Evolutionary conservation across 2,329 filamentous ascomycete genomes (phyloP).

Genomic region (Alternaria infectoria): DNA sequence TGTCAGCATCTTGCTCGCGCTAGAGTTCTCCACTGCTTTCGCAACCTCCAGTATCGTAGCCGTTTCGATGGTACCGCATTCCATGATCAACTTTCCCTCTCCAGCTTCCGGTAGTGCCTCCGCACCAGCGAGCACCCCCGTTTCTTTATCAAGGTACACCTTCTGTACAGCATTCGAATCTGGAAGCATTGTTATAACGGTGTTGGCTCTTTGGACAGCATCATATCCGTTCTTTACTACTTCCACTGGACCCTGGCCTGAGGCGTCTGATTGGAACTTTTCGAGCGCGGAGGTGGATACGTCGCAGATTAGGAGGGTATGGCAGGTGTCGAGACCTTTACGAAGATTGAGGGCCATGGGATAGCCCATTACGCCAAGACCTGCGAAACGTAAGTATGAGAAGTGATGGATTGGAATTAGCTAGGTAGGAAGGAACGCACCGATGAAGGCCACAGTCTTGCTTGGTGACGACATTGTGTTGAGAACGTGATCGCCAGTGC

Average conservation of each 20-base stretch:
- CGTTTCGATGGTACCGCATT: constrained; percentile 96
- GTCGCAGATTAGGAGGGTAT: constrained; percentile 49
- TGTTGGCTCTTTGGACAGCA: constrained; percentile 48
- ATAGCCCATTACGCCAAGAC: constrained; percentile 53
- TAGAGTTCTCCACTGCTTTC: constrained; percentile 62
- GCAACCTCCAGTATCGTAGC: constrained; percentile 80
- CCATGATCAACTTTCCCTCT: constrained; percentile 79
- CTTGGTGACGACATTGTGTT: constrained; percentile 23
- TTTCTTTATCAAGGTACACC: constrained; percentile 51
- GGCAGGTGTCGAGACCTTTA: constrained; percentile 38
- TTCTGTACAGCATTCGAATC: constrained; percentile 44
- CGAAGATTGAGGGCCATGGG: constrained; percentile 52
- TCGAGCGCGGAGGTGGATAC: constrained; percentile 47
- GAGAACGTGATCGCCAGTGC: no score
- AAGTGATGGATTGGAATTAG: not conserved
- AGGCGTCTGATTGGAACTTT: constrained; percentile 47
- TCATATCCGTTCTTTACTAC: constrained; percentile 48
- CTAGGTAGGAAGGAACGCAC: constrained; percentile 2
- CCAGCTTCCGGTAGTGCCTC: constrained; percentile 37
- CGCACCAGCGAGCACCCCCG: constrained; percentile 51
- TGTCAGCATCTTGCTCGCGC: constrained; percentile 62
- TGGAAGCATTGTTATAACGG: constrained; percentile 53
- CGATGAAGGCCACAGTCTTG: constrained; percentile 34
- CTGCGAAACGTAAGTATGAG: constrained; percentile 18
- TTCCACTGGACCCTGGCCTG: constrained; percentile 45